A percentile compares a stretch with the other conserved stretches of the same genome.
Conservation (phyloP, 2,329 filamentous ascomycete species). For the Venturiaceae sp. region DNA sequence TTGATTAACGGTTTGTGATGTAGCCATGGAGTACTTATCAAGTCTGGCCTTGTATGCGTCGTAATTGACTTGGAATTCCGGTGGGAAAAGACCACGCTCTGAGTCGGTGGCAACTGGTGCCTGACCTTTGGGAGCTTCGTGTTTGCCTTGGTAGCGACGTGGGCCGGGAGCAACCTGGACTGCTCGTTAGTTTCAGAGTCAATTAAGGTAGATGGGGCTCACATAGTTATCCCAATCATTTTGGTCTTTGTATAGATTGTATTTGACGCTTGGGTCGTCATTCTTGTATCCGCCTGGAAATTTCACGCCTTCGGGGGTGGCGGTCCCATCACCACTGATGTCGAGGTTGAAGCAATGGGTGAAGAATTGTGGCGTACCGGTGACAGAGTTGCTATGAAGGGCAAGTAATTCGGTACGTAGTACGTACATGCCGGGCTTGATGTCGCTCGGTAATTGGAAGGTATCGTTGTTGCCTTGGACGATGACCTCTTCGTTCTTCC, state of each 20-base stretch:
- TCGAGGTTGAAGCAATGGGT: slow-evolving; percentile 4
- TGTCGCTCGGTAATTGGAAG: background rate
- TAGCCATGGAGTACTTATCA: background rate
- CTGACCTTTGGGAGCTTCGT: background rate
- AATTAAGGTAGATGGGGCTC: background rate
- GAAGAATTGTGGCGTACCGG: background rate
- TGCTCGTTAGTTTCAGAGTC: background rate
- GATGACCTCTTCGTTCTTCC: background rate
- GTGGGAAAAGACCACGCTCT: background rate
- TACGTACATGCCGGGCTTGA: background rate
- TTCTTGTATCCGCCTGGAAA: slow-evolving; percentile 1
- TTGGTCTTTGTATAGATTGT: background rate
- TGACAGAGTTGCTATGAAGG: background rate
- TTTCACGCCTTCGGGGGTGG: background rate
- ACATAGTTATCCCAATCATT: background rate
- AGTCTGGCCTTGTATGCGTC: background rate
- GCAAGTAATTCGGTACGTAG: background rate
- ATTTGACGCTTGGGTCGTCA: background rate
- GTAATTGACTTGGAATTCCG: background rate
- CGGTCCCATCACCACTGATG: background rate
- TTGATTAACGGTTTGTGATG: background rate
- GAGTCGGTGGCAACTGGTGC: background rate
- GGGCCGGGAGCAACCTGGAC: background rate
- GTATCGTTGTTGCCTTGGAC: background rate
- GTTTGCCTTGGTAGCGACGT: background rate